Evolutionary conservation across 768 basidiomycete species (phyloP).

Genomic region (Agaricus subrufescens): DNA sequence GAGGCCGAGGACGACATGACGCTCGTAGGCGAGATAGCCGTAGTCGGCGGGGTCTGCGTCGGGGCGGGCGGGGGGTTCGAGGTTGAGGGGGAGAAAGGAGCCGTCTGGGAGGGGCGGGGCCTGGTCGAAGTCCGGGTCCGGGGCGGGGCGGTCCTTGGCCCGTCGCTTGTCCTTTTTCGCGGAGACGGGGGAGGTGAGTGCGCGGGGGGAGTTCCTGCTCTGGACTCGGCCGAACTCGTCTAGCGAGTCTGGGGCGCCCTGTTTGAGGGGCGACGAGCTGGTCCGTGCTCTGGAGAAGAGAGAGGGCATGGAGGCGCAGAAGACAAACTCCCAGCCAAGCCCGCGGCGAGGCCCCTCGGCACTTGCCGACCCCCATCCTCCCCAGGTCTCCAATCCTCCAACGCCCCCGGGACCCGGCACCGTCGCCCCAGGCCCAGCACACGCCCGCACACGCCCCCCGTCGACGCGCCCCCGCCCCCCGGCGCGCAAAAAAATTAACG

Average conservation of each 20-base stretch:
- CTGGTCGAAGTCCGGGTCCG: constrained; percentile 21
- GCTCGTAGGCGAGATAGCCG: constrained; percentile 69
- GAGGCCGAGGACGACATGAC: constrained; percentile 73
- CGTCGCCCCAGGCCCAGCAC: too few species aligned
- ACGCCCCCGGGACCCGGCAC: too few species aligned
- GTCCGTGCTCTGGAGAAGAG: constrained; percentile 70
- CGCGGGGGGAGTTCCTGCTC: constrained; percentile 38
- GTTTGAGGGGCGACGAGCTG: constrained; percentile 47
- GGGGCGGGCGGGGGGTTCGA: constrained; percentile 39
- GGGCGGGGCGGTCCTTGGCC: constrained; percentile 32
- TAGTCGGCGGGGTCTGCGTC: constrained; percentile 45
- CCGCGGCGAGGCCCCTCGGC: constrained; percentile 17
- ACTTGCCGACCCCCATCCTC: constrained; percentile 17
- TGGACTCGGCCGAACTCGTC: constrained; percentile 68
- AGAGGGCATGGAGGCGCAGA: constrained; percentile 56
- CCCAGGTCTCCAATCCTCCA: too few species aligned
- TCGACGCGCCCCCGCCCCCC: too few species aligned
- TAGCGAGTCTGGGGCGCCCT: constrained; percentile 21
- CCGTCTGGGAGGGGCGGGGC: constrained; percentile 41
- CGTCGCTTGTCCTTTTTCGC: constrained; percentile 54
- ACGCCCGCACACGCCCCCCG: constrained; percentile 1
- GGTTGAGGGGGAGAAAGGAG: constrained; percentile 46
- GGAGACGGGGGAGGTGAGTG: constrained; percentile 18
- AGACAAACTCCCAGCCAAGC: constrained; percentile 19
- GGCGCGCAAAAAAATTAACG: neutral